A percentile compares a stretch with the other conserved stretches of the same genome.
Evolutionary conservation across 1,284 basidiomycete genomes (phyloP).

Genomic region (Leccinum fuscescens): DNA sequence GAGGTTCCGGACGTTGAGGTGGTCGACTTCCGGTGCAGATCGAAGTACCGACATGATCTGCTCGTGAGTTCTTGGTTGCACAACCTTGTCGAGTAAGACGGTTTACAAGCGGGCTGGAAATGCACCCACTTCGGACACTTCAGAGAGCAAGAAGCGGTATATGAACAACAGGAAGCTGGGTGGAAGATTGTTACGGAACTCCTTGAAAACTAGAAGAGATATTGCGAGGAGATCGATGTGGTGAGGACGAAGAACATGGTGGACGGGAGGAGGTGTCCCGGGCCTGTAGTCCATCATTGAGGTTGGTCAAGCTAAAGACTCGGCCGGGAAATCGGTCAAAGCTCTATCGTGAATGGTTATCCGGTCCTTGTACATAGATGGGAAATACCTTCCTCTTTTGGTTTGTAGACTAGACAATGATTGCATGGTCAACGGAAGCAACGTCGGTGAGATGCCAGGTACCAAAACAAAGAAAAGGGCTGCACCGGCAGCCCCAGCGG

Average conservation of each 20-base stretch:
- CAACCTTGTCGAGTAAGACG: slow-evolving; percentile 32
- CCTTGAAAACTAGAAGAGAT: slow-evolving; percentile 58
- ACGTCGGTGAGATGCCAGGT: slow-evolving; percentile 15
- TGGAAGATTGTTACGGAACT: slow-evolving; percentile 51
- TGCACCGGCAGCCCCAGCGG: slow-evolving; percentile 34
- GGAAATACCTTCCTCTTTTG: slow-evolving; percentile 30
- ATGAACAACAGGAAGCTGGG: slow-evolving; percentile 60
- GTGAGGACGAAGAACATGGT: slow-evolving; percentile 67
- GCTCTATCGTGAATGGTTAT: too few species aligned
- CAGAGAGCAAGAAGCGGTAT: slow-evolving; percentile 59
- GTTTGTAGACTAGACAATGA: background rate
- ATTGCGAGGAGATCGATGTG: slow-evolving; percentile 67
- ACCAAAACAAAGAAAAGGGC: slow-evolving; percentile 32
- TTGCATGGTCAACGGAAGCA: background rate
- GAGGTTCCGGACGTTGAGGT: slow-evolving; percentile 32
- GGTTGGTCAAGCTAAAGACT: background rate
- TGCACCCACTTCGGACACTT: slow-evolving; percentile 48
- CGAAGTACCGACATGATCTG: slow-evolving; percentile 35
- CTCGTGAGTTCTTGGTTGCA: slow-evolving; percentile 40
- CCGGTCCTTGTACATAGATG: background rate
- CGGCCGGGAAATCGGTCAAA: background rate
- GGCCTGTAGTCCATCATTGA: slow-evolving; percentile 28
- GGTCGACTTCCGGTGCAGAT: slow-evolving; percentile 28
- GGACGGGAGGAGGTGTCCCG: slow-evolving; percentile 50
- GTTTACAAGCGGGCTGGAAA: background rate